A percentile compares a stretch with the other conserved stretches of the same genome.
Evolutionary conservation across 2,329 filamentous ascomycete species (phyloP).

Genomic region (Aspergillus tanneri): DNA sequence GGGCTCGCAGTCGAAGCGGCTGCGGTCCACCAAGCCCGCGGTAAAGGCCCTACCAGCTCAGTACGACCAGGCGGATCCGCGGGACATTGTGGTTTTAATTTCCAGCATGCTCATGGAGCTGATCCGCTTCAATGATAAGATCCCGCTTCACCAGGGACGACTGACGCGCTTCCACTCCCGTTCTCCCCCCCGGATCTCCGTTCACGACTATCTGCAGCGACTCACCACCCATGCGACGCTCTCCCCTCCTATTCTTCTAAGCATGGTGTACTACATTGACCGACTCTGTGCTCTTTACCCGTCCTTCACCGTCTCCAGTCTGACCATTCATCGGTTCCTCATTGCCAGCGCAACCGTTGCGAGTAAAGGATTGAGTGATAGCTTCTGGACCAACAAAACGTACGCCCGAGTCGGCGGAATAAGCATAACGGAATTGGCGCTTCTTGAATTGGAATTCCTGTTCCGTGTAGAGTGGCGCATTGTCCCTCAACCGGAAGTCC

Average conservation of each 20-base stretch:
- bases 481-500: conserved; percentile 87
- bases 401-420: conserved; percentile 94
- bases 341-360: conserved; percentile 95
- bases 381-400: conserved; percentile 97
- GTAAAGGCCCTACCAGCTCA: conserved; percentile 59
- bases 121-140: conserved; percentile 85
- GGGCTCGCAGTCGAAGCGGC: conserved; percentile 46
- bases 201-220: conserved; percentile 88
- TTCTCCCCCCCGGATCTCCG: conserved; percentile 85
- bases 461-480: conserved; percentile 95
- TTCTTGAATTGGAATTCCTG: conserved; percentile 90
- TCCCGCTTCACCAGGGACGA: conserved; percentile 79
- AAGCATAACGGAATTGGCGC: conserved; percentile 80
- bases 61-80: conserved; percentile 79
- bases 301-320: conserved; percentile 91
- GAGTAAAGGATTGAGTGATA: conserved; percentile 91
- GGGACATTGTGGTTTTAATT: conserved; percentile 87
- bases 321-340: conserved; percentile 95
- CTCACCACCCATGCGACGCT: conserved; percentile 92
- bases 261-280: conserved; percentile 99
- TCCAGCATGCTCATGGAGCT: conserved; percentile 94
- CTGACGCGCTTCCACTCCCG: conserved; percentile 94
- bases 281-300: conserved; percentile 87
- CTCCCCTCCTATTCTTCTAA: conserved; percentile 87
- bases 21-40: conserved; percentile 45